A percentile compares a stretch with the other conserved stretches of the same genome.
Conservation (phyloP, 805 yeast species). For the Pichia pseudocactophila region DNA sequence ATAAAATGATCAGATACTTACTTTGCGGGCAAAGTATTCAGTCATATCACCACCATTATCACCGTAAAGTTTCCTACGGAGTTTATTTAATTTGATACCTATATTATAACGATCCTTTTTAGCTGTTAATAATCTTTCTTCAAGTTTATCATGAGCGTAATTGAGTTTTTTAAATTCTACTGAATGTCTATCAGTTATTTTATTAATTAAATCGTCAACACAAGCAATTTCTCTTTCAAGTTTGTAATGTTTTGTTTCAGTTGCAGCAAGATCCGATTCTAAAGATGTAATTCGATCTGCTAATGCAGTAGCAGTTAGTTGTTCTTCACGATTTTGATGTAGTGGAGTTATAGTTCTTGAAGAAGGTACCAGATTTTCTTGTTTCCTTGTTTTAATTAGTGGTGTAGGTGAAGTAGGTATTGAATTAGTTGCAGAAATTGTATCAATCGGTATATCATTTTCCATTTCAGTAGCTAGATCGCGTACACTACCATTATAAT, state of each 20-base stretch:
- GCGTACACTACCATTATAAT: constrained; percentile 10
- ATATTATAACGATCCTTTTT: constrained; percentile 25
- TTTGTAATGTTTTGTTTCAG: constrained; percentile 20
- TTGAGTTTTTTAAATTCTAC: constrained; percentile 22
- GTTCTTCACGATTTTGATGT: not conserved
- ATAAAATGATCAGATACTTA: constrained; percentile 20
- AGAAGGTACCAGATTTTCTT: constrained; percentile 1
- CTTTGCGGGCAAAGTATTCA: constrained; percentile 50
- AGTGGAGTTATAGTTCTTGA: constrained; percentile 10
- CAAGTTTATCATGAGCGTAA: constrained; percentile 23
- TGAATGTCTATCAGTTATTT: constrained; percentile 8
- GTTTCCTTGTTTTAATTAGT: not conserved
- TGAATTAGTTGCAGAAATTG: too few species aligned
- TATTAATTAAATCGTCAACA: constrained; percentile 18
- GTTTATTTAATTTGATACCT: constrained; percentile 22
- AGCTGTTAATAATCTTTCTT: constrained; percentile 20
- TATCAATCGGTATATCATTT: too few species aligned
- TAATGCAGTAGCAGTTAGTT: constrained; percentile 8
- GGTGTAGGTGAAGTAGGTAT: not conserved
- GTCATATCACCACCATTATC: constrained; percentile 32
- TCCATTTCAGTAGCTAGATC: constrained; percentile 9
- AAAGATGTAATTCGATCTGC: constrained; percentile 13
- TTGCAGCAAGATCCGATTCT: constrained; percentile 12
- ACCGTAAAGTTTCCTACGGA: constrained; percentile 23
- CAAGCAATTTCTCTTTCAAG: constrained; percentile 25